Conservation (phyloP, 2,329 filamentous ascomycete genomes). For the Sporothrix pseudoabietina region DNA sequence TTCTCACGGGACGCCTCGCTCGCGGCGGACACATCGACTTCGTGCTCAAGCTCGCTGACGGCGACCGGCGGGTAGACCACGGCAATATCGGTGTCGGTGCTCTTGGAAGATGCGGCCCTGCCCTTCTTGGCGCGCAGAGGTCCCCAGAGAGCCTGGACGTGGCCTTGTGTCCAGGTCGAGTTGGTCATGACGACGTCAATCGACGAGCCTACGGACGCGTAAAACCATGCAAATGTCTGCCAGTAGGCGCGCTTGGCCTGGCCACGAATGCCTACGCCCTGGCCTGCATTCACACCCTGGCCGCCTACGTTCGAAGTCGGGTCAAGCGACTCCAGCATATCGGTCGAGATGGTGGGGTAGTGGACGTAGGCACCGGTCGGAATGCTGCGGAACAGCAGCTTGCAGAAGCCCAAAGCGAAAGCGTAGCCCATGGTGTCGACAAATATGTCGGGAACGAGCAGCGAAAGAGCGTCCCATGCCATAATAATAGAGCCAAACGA, state of each 20-base stretch:
- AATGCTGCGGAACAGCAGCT: constrained; percentile 75
- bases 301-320: constrained; percentile 58
- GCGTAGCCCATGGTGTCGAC: constrained; percentile 98
- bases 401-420: constrained; percentile 81
- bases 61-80: constrained; percentile 92
- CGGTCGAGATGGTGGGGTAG: constrained; percentile 96
- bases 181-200: constrained; percentile 98
- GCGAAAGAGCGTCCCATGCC: constrained; percentile 88
- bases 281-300: constrained; percentile 80
- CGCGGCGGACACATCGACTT: constrained; percentile 68
- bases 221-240: constrained; percentile 78
- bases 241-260: constrained; percentile 79
- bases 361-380: constrained; percentile 94
- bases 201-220: constrained; percentile 78
- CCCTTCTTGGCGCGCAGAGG: constrained; percentile 49
- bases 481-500: constrained; percentile 85
- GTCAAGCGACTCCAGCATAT: constrained; percentile 87
- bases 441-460: constrained; percentile 90
- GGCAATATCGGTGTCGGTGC: constrained; percentile 53
- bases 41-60: constrained; percentile 77
- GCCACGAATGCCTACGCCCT: constrained; percentile 72
- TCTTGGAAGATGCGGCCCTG: constrained; percentile 35
- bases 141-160: constrained; percentile 81
- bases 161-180: constrained; percentile 86
- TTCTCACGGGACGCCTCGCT: constrained; percentile 71